Conservation (phyloP, 2,329 filamentous ascomycete species). For the Coniochaeta sp. region DNA sequence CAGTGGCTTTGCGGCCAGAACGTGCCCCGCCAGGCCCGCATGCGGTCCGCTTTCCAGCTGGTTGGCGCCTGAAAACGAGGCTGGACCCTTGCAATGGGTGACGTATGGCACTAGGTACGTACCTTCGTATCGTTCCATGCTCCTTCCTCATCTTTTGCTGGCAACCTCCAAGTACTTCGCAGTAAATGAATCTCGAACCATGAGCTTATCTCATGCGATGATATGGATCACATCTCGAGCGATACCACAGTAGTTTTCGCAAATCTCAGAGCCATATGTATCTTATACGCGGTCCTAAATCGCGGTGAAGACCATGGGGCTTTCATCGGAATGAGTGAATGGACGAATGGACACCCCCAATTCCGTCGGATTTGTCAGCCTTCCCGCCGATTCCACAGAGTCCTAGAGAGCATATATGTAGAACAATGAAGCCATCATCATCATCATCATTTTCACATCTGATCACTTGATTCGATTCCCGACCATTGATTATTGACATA, state of each 20-base stretch:
- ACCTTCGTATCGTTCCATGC: background rate
- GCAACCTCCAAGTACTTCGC: no score
- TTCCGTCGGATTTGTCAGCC: background rate
- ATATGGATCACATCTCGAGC: no score
- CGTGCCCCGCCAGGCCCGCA: background rate
- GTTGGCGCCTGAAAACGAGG: slow-evolving; percentile 1
- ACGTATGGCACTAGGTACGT: background rate
- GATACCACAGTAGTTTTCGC: no score
- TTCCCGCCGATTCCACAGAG: background rate
- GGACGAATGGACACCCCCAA: background rate
- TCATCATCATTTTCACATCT: background rate
- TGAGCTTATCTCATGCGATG: no score
- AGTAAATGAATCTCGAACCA: no score
- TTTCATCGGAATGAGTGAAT: no score
- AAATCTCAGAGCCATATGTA: no score
- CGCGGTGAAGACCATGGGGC: no score
- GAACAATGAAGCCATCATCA: background rate
- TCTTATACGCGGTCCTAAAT: no score
- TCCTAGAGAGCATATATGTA: background rate
- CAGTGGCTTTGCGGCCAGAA: background rate
- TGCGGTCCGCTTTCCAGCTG: background rate
- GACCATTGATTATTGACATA: no score
- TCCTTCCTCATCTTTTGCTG: background rate
- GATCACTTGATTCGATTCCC: background rate
- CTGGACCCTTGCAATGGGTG: background rate